Percentiles rank a stretch among this genome's conserved stretches.
Evolutionary conservation across 2,329 filamentous ascomycete species (phyloP).

Genomic region (Sporothrix mexicana): DNA sequence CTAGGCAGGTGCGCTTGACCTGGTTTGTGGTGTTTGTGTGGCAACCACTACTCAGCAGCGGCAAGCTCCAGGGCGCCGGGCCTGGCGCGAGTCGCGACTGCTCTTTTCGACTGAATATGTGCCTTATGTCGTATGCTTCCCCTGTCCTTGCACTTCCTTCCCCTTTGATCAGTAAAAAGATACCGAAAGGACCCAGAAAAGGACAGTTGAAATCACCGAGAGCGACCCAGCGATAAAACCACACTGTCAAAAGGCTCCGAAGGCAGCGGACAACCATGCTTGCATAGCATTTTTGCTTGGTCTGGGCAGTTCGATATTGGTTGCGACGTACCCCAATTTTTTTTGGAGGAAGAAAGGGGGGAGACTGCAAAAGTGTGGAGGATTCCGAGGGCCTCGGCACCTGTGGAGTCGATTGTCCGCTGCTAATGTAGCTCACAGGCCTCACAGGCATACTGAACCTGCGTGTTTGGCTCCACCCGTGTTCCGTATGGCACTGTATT

Average conservation of each 20-base stretch:
- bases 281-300: not conserved
- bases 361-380: slow-evolving; percentile 27
- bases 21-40: slow-evolving; percentile 20
- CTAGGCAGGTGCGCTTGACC: slow-evolving; percentile 6
- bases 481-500: not conserved
- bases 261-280: not conserved
- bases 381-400: slow-evolving; percentile 38
- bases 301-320: slow-evolving; percentile 16
- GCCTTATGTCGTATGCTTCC: not conserved
- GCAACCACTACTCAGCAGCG: slow-evolving; percentile 23
- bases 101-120: not conserved
- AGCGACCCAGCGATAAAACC: slow-evolving; percentile 1
- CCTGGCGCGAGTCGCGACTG: slow-evolving; percentile 8
- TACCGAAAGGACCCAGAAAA: not conserved
- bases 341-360: slow-evolving; percentile 27
- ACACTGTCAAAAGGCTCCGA: not conserved
- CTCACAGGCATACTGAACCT: not conserved
- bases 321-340: slow-evolving; percentile 26
- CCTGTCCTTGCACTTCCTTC: not conserved
- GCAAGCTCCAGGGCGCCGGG: slow-evolving; percentile 8
- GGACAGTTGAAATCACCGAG: not conserved
- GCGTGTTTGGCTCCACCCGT: slow-evolving; percentile 14
- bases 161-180: not conserved
- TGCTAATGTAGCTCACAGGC: not conserved
- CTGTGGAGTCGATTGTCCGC: not conserved